Conservation (phyloP, 2,329 filamentous ascomycete genomes). For the Verruconis gallopava region DNA sequence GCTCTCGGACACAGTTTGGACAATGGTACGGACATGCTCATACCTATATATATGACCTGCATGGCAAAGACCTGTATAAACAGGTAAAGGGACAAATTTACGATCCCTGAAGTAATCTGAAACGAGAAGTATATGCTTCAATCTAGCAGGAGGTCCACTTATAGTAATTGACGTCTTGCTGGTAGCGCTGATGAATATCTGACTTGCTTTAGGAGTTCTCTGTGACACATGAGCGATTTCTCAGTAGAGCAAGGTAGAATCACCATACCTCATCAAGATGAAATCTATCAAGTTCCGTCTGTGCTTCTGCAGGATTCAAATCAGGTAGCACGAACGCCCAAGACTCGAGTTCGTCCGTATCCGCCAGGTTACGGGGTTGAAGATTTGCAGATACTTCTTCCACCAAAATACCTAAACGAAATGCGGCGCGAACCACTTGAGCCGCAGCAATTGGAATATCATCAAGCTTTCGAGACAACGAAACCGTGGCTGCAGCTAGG, state of each 20-base stretch:
- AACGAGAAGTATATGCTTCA: conserved; percentile 16
- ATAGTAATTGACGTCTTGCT: conserved; percentile 9
- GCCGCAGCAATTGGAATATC: conserved; percentile 30
- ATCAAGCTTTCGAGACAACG: conserved; percentile 25
- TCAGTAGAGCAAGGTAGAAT: conserved; percentile 9
- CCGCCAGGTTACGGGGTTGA: conserved; percentile 11
- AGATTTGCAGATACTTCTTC: neutral
- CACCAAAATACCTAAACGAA: conserved; percentile 19
- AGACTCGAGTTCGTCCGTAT: neutral
- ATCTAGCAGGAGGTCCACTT: conserved; percentile 20
- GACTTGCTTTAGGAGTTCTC: neutral
- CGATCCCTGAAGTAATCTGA: conserved; percentile 15
- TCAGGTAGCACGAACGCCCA: neutral
- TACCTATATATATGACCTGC: conserved; percentile 18
- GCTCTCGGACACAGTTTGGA: conserved; percentile 11
- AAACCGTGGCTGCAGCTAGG: conserved; percentile 29
- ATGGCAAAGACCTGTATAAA: conserved; percentile 19
- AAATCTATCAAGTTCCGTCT: neutral
- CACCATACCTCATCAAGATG: neutral
- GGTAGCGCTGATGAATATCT: neutral
- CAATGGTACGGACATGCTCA: conserved; percentile 18
- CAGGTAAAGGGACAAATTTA: conserved; percentile 16
- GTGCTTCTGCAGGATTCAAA: neutral
- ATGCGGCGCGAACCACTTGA: conserved; percentile 31
- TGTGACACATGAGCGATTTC: too few relatives aligned